phyloP scores from a whole-genome alignment of 2,329 filamentous ascomycete species.

The Colletotrichum orbiculare region DNA sequence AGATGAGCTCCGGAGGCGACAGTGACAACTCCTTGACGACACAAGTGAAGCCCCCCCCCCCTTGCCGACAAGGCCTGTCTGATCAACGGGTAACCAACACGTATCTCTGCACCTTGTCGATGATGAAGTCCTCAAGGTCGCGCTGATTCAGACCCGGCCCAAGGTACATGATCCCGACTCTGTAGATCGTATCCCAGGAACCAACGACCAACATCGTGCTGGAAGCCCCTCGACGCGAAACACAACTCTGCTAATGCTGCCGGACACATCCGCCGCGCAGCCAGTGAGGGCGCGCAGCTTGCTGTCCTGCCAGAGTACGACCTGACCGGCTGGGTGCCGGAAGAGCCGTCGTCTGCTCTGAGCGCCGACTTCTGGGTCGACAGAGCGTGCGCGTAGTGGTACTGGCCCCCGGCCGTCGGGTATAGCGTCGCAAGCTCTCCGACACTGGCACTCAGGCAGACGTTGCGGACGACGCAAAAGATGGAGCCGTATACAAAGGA shows the following conservation, averaged over 20 bases:
- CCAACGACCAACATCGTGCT: not conserved
- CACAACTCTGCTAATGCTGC: constrained; percentile 25
- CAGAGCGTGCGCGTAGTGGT: too few species aligned
- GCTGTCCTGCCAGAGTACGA: constrained; percentile 30
- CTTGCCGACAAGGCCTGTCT: too few species aligned
- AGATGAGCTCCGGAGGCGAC: too few species aligned
- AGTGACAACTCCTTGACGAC: too few species aligned
- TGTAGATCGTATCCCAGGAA: not conserved
- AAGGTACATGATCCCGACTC: not conserved
- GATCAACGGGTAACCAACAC: too few species aligned
- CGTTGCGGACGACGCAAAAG: too few species aligned
- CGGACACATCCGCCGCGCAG: constrained; percentile 19
- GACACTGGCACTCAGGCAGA: too few species aligned
- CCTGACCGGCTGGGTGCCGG: constrained; percentile 29
- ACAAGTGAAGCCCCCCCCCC: too few species aligned
- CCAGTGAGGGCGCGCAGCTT: constrained; percentile 22
- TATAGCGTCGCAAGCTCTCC: not conserved
- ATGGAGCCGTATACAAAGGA: too few species aligned
- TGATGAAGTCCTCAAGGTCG: constrained; percentile 14
- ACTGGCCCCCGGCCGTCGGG: too few species aligned
- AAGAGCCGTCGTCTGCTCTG: constrained; percentile 27
- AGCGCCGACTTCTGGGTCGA: not conserved
- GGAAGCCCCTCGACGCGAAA: constrained; percentile 12
- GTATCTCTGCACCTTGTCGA: too few species aligned
- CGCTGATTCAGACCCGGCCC: constrained; percentile 21